phyloP scores from a whole-genome alignment of 176 grass and related monocot species.

The Juncus effusus region DNA sequence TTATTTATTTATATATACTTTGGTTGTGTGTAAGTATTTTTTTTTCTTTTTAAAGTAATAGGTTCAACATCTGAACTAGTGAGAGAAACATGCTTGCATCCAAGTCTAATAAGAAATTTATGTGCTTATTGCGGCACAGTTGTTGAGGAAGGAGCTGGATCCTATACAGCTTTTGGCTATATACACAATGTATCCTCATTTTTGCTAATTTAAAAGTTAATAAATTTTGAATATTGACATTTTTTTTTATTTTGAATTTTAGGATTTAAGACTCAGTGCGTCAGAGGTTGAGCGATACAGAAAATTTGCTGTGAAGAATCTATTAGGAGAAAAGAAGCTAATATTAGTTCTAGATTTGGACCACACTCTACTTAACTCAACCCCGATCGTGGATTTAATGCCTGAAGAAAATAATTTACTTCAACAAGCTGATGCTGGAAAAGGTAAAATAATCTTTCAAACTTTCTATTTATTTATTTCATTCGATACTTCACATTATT shows the following conservation, averaged over 20 bases:
- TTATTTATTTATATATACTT: too few species aligned
- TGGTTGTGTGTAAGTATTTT: too few species aligned
- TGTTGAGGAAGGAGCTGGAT: constrained; percentile 52
- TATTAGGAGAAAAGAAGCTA: constrained; percentile 61
- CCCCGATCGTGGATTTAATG: constrained; percentile 48
- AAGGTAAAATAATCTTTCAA: not conserved
- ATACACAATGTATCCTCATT: constrained; percentile 59
- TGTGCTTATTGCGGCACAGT: constrained; percentile 2
- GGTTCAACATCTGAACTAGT: not conserved
- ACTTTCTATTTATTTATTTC: not conserved
- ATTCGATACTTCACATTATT: not conserved
- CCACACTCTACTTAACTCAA: constrained; percentile 87
- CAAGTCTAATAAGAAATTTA: constrained; percentile 13
- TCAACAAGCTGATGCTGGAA: not conserved
- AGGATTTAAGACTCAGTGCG: constrained; percentile 67
- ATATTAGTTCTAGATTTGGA: constrained; percentile 85
- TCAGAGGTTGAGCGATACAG: constrained; percentile 70
- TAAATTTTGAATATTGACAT: too few species aligned
- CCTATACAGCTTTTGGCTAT: constrained; percentile 75
- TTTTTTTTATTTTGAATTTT: constrained; percentile 24
- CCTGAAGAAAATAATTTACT: constrained; percentile 43
- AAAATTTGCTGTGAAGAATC: constrained; percentile 55
- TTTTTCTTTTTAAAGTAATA: not conserved
- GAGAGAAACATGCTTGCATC: constrained; percentile 14
- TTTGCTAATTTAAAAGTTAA: too few species aligned